Evolutionary conservation across 1,284 basidiomycete species (phyloP).

Genomic region (Sutorius eximius): DNA sequence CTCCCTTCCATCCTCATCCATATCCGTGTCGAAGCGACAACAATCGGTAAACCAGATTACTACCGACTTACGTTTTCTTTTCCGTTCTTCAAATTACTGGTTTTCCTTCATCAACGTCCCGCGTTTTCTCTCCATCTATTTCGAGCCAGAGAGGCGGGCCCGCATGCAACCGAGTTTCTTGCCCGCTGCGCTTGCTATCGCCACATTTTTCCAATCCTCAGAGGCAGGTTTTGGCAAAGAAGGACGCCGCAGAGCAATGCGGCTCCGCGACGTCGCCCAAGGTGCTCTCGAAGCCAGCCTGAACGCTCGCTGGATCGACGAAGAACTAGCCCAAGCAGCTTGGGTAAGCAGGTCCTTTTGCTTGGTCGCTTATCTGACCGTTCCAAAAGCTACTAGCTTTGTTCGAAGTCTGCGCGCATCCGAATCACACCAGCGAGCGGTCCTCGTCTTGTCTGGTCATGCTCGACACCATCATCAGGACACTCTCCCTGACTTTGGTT

Average conservation of each 20-base stretch:
- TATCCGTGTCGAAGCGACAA: constrained; percentile 47
- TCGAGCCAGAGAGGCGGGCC: constrained; percentile 52
- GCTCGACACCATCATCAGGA: constrained; percentile 67
- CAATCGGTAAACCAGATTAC: constrained; percentile 46
- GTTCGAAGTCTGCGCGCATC: constrained; percentile 72
- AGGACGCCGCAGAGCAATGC: constrained; percentile 55
- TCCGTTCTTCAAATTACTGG: constrained; percentile 66
- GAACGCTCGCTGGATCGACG: constrained; percentile 68
- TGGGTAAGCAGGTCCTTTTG: constrained; percentile 52
- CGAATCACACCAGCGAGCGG: constrained; percentile 52
- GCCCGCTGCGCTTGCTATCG: constrained; percentile 62
- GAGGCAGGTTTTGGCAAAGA: constrained; percentile 49
- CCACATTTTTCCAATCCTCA: constrained; percentile 69
- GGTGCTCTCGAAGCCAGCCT: constrained; percentile 69
- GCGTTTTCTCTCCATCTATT: constrained; percentile 59
- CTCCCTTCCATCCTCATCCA: constrained; percentile 31
- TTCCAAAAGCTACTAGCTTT: constrained; percentile 57
- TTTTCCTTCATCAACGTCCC: constrained; percentile 72
- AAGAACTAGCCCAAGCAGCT: constrained; percentile 67
- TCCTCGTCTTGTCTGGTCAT: constrained; percentile 56
- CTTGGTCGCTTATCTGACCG: constrained; percentile 10
- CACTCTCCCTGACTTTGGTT: constrained; percentile 51
- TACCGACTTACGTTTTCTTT: constrained; percentile 62
- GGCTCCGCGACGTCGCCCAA: constrained; percentile 65
- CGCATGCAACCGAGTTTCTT: constrained; percentile 67